These are phyloP conservation scores for Colletotrichum higginsianum DNA, from an alignment of 2,329 filamentous ascomycete species.

Conservation along the genomic window DNA sequence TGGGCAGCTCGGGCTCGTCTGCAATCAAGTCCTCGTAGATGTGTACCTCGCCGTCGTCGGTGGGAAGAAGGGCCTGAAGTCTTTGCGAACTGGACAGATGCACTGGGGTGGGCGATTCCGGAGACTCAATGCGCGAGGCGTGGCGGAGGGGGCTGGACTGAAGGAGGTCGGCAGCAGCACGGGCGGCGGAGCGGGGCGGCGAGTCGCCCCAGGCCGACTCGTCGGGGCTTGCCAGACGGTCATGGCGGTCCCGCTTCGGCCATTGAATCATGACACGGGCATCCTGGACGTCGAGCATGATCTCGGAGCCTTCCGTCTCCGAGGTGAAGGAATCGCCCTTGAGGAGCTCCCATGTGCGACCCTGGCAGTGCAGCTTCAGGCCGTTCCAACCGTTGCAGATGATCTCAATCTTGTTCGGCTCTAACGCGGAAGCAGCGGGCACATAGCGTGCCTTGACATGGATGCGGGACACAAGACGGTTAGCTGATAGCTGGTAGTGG, in stretches of 20 bases:
- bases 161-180: constrained; percentile 59
- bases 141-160: constrained; percentile 74
- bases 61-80: constrained; percentile 61
- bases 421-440: constrained; percentile 75
- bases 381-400: constrained; percentile 97
- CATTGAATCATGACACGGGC: constrained; percentile 90
- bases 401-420: constrained; percentile 86
- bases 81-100: constrained; percentile 60
- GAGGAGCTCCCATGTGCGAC: constrained; percentile 85
- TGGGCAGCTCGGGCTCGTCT: constrained; percentile 56
- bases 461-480: constrained; percentile 92
- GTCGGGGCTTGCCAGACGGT: constrained; percentile 66
- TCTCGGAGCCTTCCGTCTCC: constrained; percentile 87
- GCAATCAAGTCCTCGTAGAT: constrained; percentile 46
- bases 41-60: constrained; percentile 43
- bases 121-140: constrained; percentile 75
- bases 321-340: constrained; percentile 94
- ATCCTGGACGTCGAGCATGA: constrained; percentile 96
- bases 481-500: constrained; percentile 93
- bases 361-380: constrained; percentile 91
- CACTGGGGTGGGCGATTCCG: constrained; percentile 74
- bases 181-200: constrained; percentile 56
- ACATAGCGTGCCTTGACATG: constrained; percentile 92
- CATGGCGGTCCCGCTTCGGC: constrained; percentile 75
- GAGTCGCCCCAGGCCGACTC: constrained; percentile 82